A percentile compares a stretch with the other conserved stretches of the same genome.
These are phyloP conservation scores for Lanmaoa rubissima DNA, from an alignment of 768 basidiomycete species.

Conservation along the genomic window DNA sequence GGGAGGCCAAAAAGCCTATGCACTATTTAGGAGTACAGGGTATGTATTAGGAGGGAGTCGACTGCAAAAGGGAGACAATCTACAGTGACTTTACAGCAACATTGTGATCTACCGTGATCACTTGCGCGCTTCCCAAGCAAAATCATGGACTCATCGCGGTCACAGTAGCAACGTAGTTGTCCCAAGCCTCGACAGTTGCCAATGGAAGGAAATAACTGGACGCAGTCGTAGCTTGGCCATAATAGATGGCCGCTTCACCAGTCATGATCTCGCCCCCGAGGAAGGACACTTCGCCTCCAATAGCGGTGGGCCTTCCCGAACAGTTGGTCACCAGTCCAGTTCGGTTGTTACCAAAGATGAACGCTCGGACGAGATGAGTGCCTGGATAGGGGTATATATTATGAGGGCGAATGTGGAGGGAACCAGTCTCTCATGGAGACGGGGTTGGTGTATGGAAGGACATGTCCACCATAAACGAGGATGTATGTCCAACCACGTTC, in stretches of 20 bases:
- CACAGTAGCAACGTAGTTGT: constrained; percentile 47
- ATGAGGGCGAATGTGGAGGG: not conserved
- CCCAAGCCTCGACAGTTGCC: constrained; percentile 58
- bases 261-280: constrained; percentile 50
- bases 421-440: constrained; percentile 39
- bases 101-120: not conserved
- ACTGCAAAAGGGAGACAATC: too few relatives aligned
- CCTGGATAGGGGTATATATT: constrained; percentile 39
- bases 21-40: too few relatives aligned
- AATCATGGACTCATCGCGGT: constrained; percentile 8
- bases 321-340: constrained; percentile 51
- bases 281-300: constrained; percentile 49
- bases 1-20: too few relatives aligned
- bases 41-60: not conserved
- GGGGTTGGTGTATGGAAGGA: constrained; percentile 35
- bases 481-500: constrained; percentile 60
- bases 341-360: constrained; percentile 60
- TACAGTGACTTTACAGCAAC: not conserved
- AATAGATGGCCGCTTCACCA: constrained; percentile 54
- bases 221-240: constrained; percentile 45
- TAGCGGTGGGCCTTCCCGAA: constrained; percentile 29
- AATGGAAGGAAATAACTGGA: constrained; percentile 55
- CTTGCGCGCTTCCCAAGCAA: not conserved
- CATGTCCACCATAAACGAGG: constrained; percentile 40
- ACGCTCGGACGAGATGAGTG: constrained; percentile 59